Base-by-base conservation (phyloP, 306 rosid species). In the Fagus crenata region DNA sequence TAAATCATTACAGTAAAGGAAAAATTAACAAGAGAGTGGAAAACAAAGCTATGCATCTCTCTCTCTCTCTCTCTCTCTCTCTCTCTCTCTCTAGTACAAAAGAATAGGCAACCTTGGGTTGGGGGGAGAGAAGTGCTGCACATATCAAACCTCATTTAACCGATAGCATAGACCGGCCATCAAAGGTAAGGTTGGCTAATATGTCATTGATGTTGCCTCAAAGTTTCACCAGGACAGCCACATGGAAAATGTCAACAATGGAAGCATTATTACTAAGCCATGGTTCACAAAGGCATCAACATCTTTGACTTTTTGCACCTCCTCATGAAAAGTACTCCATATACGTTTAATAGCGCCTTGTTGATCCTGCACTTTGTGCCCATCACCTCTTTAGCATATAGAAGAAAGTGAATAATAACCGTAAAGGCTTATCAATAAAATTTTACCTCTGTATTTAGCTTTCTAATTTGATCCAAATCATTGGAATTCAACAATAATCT, bases 181-280 rank as follows among this genome's bases (percentile, higher is more conserved):
- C 41, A 12, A 33, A 4, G 14, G 2, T 61, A 31, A 59, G 65
- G 17, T 31, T 59, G 65, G 65, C 41, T 31, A 33, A 61, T 61
- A 59, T 59, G 65, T 7, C 4, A 11, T 11, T 4, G 4, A 63
- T 37, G 14, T 75, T 33, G 49, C 74, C 39, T 77, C 74, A 49
- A 58, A 55, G 71, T 49, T 49, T 69, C 80, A 87, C 75, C n/a
- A 42, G 37, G 88, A 90, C 61, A 90, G 76, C 95, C 86, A 88
- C 13, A 84, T 75, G 55, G 90, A 86, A 79, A 89, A 69, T 53
- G 86, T 78, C 89, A 95, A 78, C 75, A 90, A 54, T 43, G 96
- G 91, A 79, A 89, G 77, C 88, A 92, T 87, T 63, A 78, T 79
- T 71, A 81, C 79, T 82, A 95, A 84, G 59, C 97, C 90, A 49